These are phyloP conservation scores for Diaporthe vexans DNA, from an alignment of 2,329 filamentous ascomycete species.

Conservation along the genomic window DNA sequence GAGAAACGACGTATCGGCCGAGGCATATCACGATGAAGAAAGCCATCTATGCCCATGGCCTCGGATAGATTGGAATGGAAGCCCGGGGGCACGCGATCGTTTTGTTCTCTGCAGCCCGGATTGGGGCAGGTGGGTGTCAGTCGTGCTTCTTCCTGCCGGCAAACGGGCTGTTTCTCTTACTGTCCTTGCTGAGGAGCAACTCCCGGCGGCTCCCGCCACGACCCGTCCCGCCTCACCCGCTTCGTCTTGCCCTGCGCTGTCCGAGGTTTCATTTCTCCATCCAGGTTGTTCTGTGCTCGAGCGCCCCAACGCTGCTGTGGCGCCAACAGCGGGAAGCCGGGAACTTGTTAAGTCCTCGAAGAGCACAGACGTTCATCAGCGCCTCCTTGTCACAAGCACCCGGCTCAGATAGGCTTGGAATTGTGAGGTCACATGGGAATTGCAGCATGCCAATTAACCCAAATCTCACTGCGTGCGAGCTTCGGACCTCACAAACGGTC, in stretches of 20 bases:
- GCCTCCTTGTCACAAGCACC: conserved; percentile 16
- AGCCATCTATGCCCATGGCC: conserved; percentile 11
- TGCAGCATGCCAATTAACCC: conserved; percentile 1
- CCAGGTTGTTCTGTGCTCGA: conserved; percentile 23
- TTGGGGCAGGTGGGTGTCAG: conserved; percentile 7
- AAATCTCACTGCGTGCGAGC: neutral
- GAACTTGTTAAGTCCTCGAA: conserved; percentile 15
- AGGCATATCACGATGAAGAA: conserved; percentile 16
- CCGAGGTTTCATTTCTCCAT: conserved; percentile 31
- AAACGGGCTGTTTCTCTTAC: conserved; percentile 13
- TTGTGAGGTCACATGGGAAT: conserved; percentile 16
- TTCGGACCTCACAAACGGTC: neutral
- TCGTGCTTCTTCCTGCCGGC: conserved; percentile 23
- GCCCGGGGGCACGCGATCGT: conserved; percentile 20
- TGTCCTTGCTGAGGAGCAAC: conserved; percentile 25
- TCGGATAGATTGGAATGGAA: conserved; percentile 32
- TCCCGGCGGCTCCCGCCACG: conserved; percentile 35
- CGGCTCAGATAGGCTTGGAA: conserved; percentile 6
- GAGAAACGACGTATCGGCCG: conserved; percentile 28
- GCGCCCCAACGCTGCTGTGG: conserved; percentile 21
- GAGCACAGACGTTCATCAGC: conserved; percentile 24
- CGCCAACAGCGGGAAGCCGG: conserved; percentile 32
- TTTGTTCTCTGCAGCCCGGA: conserved; percentile 15
- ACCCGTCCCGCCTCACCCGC: conserved; percentile 34
- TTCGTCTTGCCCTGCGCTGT: conserved; percentile 25